A percentile compares a stretch with the other conserved stretches of the same genome.
These are phyloP conservation scores for Lichtheimia ramosa DNA, from an alignment of 371 early-diverging fungal species.

Conservation along the genomic window DNA sequence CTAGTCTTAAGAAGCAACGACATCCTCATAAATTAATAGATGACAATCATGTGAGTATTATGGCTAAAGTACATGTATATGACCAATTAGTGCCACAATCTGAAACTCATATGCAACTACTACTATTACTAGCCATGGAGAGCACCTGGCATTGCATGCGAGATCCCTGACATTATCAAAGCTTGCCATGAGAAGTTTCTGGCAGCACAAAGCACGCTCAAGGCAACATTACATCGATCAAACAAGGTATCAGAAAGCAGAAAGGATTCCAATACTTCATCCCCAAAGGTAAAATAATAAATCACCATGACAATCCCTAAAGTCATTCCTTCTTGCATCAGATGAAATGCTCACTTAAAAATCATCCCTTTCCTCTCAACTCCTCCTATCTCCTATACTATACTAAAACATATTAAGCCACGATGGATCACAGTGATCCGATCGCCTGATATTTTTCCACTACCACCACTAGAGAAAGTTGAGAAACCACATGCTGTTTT, in stretches of 20 bases:
- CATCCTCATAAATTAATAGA: too few species aligned
- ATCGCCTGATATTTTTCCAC: slow-evolving; percentile 32
- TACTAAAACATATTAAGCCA: slow-evolving; percentile 9
- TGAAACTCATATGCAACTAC: not conserved
- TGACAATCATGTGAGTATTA: too few species aligned
- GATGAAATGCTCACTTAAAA: not conserved
- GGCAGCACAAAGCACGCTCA: too few species aligned
- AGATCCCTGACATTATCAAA: too few species aligned
- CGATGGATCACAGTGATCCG: slow-evolving; percentile 47
- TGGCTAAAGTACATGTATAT: too few species aligned
- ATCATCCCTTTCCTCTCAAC: not conserved
- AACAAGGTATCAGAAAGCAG: too few species aligned
- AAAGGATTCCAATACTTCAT: too few species aligned
- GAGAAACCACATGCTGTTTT: slow-evolving; percentile 34
- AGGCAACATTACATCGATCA: too few species aligned
- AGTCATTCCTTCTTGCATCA: not conserved
- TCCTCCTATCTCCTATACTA: not conserved
- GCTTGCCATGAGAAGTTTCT: too few species aligned
- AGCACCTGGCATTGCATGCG: not conserved
- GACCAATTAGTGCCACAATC: not conserved
- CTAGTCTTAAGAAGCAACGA: not conserved
- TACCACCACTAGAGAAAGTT: slow-evolving; percentile 32
- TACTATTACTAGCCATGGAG: not conserved
- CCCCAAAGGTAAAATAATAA: not conserved
- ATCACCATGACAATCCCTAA: not conserved